Base-by-base conservation (phyloP, 768 basidiomycete species). In the Tylopilus rubrobrunneus region DNA sequence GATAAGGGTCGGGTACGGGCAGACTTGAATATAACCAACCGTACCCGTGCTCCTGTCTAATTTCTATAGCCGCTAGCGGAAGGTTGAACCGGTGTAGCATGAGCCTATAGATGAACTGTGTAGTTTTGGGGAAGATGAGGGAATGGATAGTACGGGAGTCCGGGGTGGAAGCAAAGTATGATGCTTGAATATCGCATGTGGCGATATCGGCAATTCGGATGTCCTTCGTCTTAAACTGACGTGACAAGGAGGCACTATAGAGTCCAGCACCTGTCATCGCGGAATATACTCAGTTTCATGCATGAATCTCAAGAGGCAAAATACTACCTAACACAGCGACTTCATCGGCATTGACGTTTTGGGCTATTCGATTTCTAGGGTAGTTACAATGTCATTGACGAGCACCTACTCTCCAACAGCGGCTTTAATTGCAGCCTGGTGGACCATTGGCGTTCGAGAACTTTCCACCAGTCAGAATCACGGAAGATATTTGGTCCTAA, bases 321-420 rank as follows among this genome's bases (percentile, higher is more conserved):
- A 23, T 45, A 60, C 21, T 68, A 78, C 88, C 93, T 42, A 99
- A 81, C 19, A 98, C 96, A 25, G 89, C 90, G 0, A 93, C 91
- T 73, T 99, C 97, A 67, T 98, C 97, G 0, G 96, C 87, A 67
- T 99, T 98, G 56, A 99, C 91, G 61, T 98, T 98, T 65, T 87
- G 78, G 6, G 96, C 92, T 53, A 98, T 87, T 71, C 90, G 92
- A 49, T 86, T 82, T 44, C 85, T 88, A 48, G 15, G 49, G 15
- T 15, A 53, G 25, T 42, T 4, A 27, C 43, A 28, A 2, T n/a
- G 17, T 29, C 34, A 21, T 19, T 10, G 8, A n/a, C 29, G 11
- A 7, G 5, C 15, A 79, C 87, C 56, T 68, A 87, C 82, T 87
- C 85, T 66, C 92, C 92, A 50, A 95, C 88, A 28, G 84, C 78